phyloP scores from a whole-genome alignment of 169 alveolate species.

The Plasmodium chabaudi region DNA sequence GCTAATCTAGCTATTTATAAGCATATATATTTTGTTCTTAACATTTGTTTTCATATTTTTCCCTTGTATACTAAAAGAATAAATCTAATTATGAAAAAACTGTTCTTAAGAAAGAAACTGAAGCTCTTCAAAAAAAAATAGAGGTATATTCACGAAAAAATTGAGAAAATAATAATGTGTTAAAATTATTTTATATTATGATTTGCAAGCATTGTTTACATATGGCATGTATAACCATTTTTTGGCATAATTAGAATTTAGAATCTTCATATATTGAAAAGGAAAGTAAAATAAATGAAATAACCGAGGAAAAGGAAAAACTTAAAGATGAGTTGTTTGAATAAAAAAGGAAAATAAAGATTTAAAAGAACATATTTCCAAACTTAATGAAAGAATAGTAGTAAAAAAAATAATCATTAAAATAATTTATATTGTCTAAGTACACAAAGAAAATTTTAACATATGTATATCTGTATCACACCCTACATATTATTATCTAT shows the following conservation, averaged over 20 bases:
- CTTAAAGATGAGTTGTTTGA: slow-evolving; percentile 27
- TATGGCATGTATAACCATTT: background rate
- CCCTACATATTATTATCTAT: no score
- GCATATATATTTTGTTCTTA: no score
- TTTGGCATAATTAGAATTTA: slow-evolving; percentile 23
- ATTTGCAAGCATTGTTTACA: background rate
- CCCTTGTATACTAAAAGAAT: slow-evolving; percentile 35
- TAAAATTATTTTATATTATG: no score
- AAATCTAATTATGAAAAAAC: slow-evolving; percentile 59
- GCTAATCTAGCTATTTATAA: no score
- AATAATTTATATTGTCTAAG: no score
- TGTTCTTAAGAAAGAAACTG: slow-evolving; percentile 56
- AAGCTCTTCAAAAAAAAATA: slow-evolving; percentile 53
- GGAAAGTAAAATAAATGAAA: slow-evolving; percentile 44
- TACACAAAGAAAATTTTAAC: no score
- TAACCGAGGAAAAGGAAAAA: slow-evolving; percentile 44
- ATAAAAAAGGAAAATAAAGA: slow-evolving; percentile 36
- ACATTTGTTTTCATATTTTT: background rate
- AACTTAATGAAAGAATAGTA: slow-evolving; percentile 62
- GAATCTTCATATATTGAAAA: slow-evolving; percentile 54
- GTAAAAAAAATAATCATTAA: slow-evolving; percentile 8
- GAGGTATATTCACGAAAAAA: slow-evolving; percentile 14
- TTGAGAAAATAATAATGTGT: background rate
- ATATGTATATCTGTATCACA: no score
- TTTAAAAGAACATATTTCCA: slow-evolving; percentile 46